These are phyloP conservation scores for Colletotrichum sp. DNA, from an alignment of 2,329 filamentous ascomycete species.

Conservation along the genomic window DNA sequence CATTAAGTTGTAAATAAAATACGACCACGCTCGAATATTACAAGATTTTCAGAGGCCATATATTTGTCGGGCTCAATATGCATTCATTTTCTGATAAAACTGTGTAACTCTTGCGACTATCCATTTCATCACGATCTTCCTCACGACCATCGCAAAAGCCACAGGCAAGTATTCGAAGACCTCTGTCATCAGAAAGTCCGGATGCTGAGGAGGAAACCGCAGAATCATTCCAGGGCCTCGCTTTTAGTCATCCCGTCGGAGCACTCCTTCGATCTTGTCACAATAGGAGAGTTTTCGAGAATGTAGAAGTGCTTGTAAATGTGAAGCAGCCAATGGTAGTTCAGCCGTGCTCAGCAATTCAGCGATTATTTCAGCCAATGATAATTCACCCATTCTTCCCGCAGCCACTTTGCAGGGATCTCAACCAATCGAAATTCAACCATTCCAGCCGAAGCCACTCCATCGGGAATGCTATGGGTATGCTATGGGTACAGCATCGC, in stretches of 20 bases:
- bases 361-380: not conserved
- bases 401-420: not conserved
- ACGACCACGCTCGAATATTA: no score
- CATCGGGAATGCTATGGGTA: not conserved
- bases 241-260: not conserved
- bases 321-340: not conserved
- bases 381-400: not conserved
- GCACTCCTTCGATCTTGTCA: not conserved
- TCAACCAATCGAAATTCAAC: not conserved
- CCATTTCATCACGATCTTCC: not conserved
- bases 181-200: no score
- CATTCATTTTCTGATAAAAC: rapidly evolving
- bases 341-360: not conserved
- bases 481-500: not conserved
- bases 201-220: no score
- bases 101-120: not conserved
- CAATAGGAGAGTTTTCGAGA: not conserved
- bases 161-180: not conserved
- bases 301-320: not conserved
- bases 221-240: not conserved
- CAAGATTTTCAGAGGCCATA: no score
- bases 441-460: not conserved
- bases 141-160: not conserved
- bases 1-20: no score
- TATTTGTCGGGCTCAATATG: not conserved